A percentile compares a stretch with the other conserved stretches of the same genome.
Conservation (phyloP, 495 filamentous ascomycete genomes). For the Penicillium flavigenum region DNA sequence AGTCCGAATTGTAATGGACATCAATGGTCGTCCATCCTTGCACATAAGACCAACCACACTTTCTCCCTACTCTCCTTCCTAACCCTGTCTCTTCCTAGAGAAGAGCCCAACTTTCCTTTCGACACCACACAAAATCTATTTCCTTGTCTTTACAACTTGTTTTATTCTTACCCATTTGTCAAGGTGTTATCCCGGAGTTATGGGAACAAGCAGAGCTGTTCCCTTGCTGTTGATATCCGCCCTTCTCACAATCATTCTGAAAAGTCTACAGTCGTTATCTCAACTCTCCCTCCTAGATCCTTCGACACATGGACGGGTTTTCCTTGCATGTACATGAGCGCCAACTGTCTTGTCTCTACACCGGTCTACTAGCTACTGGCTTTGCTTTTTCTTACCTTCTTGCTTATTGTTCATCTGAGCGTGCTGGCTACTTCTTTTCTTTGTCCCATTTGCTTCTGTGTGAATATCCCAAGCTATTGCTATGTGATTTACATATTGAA, state of each 20-base stretch:
- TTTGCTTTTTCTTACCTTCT: constrained; percentile 9
- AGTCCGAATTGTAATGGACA: constrained; percentile 20
- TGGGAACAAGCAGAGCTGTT: constrained; percentile 10
- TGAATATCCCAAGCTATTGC: constrained; percentile 4
- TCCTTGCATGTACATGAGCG: constrained; percentile 35
- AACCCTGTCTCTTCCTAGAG: neutral
- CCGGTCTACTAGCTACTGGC: constrained; percentile 3
- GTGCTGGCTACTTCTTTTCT: constrained; percentile 3
- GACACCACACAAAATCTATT: constrained; percentile 2
- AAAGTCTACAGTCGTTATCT: constrained; percentile 16
- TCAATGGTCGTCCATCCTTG: neutral
- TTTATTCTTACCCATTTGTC: neutral
- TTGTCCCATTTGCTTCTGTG: neutral
- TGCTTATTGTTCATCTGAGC: constrained; percentile 11
- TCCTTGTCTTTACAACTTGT: constrained; percentile 2
- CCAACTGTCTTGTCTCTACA: constrained; percentile 34
- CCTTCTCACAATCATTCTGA: constrained; percentile 8
- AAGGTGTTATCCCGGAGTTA: neutral
- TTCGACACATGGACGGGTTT: constrained; percentile 9
- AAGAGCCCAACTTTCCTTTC: neutral
- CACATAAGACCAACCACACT: neutral
- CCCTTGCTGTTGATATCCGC: neutral
- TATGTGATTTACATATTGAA: constrained; percentile 7
- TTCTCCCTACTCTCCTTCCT: neutral
- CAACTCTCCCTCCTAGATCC: neutral